Conservation (phyloP, 805 yeast genomes). For the Scheffersomyces lignosus region DNA sequence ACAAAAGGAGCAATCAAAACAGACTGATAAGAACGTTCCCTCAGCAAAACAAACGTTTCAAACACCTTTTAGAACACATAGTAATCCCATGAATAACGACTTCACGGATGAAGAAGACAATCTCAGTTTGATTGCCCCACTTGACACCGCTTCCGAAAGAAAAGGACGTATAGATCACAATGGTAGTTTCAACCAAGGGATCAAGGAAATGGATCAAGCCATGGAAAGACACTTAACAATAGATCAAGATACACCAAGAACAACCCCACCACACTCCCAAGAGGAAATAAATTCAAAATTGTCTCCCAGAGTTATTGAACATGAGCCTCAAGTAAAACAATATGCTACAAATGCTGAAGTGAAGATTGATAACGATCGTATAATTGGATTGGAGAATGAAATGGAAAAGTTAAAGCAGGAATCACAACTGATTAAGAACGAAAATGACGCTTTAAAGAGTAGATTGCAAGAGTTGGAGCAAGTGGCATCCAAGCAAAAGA, state of each 20-base stretch:
- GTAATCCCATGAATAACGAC: slow-evolving; percentile 3
- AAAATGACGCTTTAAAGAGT: slow-evolving; percentile 5
- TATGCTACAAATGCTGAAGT: slow-evolving; percentile 1
- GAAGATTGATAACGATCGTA: too few species aligned
- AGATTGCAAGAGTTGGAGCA: too few species aligned
- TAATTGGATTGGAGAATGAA: slow-evolving; percentile 8
- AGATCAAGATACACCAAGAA: slow-evolving; percentile 21
- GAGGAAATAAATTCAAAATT: slow-evolving; percentile 11
- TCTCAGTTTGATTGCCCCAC: slow-evolving; percentile 11
- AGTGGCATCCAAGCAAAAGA: too few species aligned
- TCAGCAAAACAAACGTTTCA: slow-evolving; percentile 4
- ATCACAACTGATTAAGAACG: slow-evolving; percentile 7
- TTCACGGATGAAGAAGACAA: slow-evolving; percentile 12
- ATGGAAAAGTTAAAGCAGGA: slow-evolving; percentile 10
- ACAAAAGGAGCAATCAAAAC: not conserved
- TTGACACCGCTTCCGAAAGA: slow-evolving; percentile 1
- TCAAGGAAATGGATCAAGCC: slow-evolving; percentile 10
- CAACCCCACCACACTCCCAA: slow-evolving; percentile 36
- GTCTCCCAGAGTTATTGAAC: not conserved
- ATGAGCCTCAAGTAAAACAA: not conserved
- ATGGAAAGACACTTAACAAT: slow-evolving; percentile 1
- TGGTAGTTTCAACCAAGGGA: slow-evolving; percentile 6
- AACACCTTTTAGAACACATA: slow-evolving; percentile 9
- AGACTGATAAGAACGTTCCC: slow-evolving; percentile 1
- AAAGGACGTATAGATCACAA: slow-evolving; percentile 6